phyloP scores from a whole-genome alignment of 202 grass and related monocot genomes.

The Dendrocalamus latiflorus region DNA sequence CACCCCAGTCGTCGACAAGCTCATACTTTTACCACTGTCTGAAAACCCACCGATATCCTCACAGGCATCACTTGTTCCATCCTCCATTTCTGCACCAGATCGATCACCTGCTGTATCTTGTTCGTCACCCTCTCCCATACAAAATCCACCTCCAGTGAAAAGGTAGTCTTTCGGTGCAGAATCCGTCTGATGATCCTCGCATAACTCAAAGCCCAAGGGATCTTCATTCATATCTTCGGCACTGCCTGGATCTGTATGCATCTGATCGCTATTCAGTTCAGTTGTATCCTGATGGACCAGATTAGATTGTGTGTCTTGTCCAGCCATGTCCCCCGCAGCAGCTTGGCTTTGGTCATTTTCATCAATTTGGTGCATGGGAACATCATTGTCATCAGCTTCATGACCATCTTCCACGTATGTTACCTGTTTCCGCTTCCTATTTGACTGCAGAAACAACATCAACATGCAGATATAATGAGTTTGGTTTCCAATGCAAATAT shows the following conservation, averaged over 20 bases:
- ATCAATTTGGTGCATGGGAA: conserved; percentile 14
- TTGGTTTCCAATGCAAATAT: not conserved
- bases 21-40: not conserved
- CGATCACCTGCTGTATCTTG: conserved; percentile 21
- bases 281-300: conserved; percentile 8
- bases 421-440: conserved; percentile 59
- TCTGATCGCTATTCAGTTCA: conserved; percentile 18
- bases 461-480: conserved; percentile 10
- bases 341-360: conserved; percentile 24
- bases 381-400: conserved; percentile 39
- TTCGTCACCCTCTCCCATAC: conserved; percentile 37
- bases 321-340: conserved; percentile 17
- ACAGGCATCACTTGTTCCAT: conserved; percentile 11
- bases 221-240: conserved; percentile 16
- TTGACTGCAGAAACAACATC: conserved; percentile 52
- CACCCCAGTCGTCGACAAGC: not conserved
- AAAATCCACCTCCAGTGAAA: conserved; percentile 76
- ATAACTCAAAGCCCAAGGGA: conserved; percentile 20
- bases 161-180: conserved; percentile 42
- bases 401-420: conserved; percentile 65
- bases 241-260: not conserved
- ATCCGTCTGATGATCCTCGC: not conserved
- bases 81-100: conserved; percentile 16
- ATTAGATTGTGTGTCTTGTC: not conserved
- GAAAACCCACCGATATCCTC: conserved; percentile 4